Percentiles rank a stretch among this genome's conserved stretches.
These are phyloP conservation scores for Rhododendron kiyosumense DNA, from an alignment of 148 eudicot genomes.

Conservation along the genomic window DNA sequence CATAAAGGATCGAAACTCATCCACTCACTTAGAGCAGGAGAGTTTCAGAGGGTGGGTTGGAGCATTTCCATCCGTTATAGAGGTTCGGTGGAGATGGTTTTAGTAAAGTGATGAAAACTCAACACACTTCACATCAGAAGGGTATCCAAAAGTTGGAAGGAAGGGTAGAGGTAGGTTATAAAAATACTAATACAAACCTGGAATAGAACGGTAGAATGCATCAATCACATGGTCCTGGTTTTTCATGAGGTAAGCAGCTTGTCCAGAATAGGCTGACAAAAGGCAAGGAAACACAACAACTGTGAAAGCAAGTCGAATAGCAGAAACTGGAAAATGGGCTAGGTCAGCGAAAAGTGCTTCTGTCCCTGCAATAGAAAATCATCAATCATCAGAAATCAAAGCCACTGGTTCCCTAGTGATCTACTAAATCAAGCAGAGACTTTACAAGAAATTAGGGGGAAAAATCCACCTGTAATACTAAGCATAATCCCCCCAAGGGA, in stretches of 20 bases:
- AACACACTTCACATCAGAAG: background rate
- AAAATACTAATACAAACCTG: constrained; percentile 42
- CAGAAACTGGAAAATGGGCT: constrained; percentile 90
- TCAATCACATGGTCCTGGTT: constrained; percentile 62
- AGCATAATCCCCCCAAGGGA: constrained; percentile 97
- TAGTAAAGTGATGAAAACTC: background rate
- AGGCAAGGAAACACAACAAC: constrained; percentile 87
- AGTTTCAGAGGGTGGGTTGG: background rate
- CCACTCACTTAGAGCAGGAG: background rate
- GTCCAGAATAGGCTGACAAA: constrained; percentile 90
- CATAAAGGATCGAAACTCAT: background rate
- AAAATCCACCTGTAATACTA: constrained; percentile 75
- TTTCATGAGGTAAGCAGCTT: constrained; percentile 90
- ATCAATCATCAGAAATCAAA: constrained; percentile 10
- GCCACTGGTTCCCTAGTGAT: background rate
- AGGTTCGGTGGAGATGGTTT: background rate
- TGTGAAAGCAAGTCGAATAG: constrained; percentile 90
- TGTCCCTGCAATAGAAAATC: constrained; percentile 51
- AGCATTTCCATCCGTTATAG: background rate
- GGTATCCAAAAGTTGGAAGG: background rate
- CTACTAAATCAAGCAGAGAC: background rate
- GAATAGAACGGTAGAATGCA: constrained; percentile 94
- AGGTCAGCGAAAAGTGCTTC: constrained; percentile 97
- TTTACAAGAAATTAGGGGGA: background rate
- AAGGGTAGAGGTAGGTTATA: background rate